Conservation (phyloP, 345 rosid genomes). For the Ceriops tagal region DNA sequence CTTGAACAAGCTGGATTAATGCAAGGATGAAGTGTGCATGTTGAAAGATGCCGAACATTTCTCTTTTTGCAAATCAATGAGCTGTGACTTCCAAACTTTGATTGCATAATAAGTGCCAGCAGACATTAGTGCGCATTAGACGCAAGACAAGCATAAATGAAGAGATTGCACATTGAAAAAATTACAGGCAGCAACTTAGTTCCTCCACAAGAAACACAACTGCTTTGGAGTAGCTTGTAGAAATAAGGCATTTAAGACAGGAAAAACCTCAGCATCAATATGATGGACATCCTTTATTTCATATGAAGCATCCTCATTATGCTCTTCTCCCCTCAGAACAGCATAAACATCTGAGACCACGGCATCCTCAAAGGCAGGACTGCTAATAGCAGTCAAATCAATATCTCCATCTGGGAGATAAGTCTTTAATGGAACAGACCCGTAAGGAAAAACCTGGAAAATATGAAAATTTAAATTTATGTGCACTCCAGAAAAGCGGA, state of each 20-base stretch:
- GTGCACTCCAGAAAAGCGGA: neutral
- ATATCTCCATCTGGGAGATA: constrained; percentile 96
- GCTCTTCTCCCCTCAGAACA: constrained; percentile 49
- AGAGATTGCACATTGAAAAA: too few relatives aligned
- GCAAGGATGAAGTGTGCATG: too few relatives aligned
- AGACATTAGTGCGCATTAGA: too few relatives aligned
- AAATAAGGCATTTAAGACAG: neutral
- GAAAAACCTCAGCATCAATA: constrained; percentile 69
- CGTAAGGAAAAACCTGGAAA: constrained; percentile 48
- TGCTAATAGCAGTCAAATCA: constrained; percentile 67
- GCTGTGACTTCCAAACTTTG: too few relatives aligned
- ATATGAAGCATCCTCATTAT: constrained; percentile 31
- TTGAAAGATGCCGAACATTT: too few relatives aligned
- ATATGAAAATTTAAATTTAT: neutral
- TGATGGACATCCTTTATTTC: constrained; percentile 62
- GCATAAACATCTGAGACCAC: constrained; percentile 43
- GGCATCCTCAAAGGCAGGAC: constrained; percentile 53
- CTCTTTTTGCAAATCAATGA: too few relatives aligned
- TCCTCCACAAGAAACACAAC: neutral
- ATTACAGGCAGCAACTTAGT: neutral
- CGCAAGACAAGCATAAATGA: neutral
- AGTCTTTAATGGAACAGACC: constrained; percentile 62
- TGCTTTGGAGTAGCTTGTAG: neutral
- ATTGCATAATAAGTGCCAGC: too few relatives aligned
- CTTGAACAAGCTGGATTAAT: too few relatives aligned